Evolutionary conservation across 1,284 basidiomycete species (phyloP), one percentile per base, ranked within the genome.

Genomic region (Paramarasmius palmivorus): DNA sequence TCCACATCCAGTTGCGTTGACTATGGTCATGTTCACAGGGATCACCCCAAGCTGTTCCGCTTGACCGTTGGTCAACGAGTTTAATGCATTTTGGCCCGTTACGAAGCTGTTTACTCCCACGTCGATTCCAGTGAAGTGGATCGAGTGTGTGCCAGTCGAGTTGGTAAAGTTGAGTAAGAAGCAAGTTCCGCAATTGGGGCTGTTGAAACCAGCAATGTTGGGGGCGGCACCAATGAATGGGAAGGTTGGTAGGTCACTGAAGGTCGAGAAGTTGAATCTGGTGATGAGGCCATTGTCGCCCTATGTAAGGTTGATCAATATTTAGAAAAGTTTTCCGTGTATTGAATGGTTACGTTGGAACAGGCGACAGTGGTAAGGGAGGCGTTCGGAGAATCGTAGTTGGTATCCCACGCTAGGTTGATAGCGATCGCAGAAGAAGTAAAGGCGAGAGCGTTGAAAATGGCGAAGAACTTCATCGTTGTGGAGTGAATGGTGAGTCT

Each of bases 171-270:
- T 65, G 50, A 81, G 62, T 57, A 71, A 41, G 71, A 75, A 79
- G 67, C 76, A 82, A 32, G 75, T 71, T 45, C 78, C 78, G 63
- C 78, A 81, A 35, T 62, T 58, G 14, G 63, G 38, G 6, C 72
- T 74, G 65, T 74, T 70, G 68, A 69, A 81, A 2, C 72, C 73
- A 10, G 57, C 58, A 40, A 83, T 64, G 19, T 68, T 71, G 29
- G 61, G 61, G 7, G 70, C 72, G n/a, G 74, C 81, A 15, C 79
- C 82, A 59, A 84, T 65, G 59, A 73, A 65, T n/a, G 82, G 81
- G 68, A 76, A 84, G 32, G 52, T 65, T 23, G 78, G 77, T 40
- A 84, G 68, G 15, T 69, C 69, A 6, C 70, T 70, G 61, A 83
- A 76, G 26, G 73, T 82, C 25, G 65, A 67, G 65, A 67, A 82